phyloP scores from a whole-genome alignment of 805 yeast genomes.

The Kodamaea sagamina region DNA sequence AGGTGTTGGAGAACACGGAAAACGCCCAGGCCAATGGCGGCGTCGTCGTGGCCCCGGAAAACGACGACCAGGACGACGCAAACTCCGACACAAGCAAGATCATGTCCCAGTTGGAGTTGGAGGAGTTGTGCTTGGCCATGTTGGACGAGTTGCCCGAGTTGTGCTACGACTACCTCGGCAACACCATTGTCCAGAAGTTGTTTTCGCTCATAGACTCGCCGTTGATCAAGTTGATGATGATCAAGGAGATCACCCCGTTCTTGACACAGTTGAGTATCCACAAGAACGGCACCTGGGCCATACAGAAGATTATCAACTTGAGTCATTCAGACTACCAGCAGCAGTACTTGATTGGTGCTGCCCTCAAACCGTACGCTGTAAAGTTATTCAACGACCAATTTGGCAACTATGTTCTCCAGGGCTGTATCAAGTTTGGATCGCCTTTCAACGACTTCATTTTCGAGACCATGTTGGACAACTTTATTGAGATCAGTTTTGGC shows the following conservation, averaged over 20 bases:
- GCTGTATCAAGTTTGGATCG: slow-evolving; percentile 85
- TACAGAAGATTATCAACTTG: slow-evolving; percentile 87
- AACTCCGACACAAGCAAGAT: slow-evolving; percentile 16
- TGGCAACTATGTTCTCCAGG: slow-evolving; percentile 95
- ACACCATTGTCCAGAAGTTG: slow-evolving; percentile 90
- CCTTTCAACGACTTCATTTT: slow-evolving; percentile 90
- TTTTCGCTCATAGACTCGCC: slow-evolving; percentile 68
- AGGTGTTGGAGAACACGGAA: slow-evolving; percentile 46
- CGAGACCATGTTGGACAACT: slow-evolving; percentile 75
- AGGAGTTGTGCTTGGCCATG: slow-evolving; percentile 81
- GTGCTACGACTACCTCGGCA: slow-evolving; percentile 90
- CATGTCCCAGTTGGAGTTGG: slow-evolving; percentile 61
- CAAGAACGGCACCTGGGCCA: slow-evolving; percentile 99
- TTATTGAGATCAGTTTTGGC: slow-evolving; percentile 79
- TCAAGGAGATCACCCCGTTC: slow-evolving; percentile 73
- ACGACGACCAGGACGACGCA: slow-evolving; percentile 13
- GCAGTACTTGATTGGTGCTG: slow-evolving; percentile 62
- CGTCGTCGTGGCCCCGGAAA: slow-evolving; percentile 1
- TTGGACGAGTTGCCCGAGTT: slow-evolving; percentile 85
- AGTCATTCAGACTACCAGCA: slow-evolving; percentile 47
- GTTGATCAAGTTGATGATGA: slow-evolving; percentile 75
- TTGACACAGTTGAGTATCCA: slow-evolving; percentile 92
- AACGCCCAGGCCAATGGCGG: slow-evolving; percentile 13
- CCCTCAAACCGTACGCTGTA: slow-evolving; percentile 78
- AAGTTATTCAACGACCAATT: slow-evolving; percentile 91